These are phyloP conservation scores for Tetrahymena thermophila DNA, from an alignment of 73 alveolate species.

Conservation along the genomic window DNA sequence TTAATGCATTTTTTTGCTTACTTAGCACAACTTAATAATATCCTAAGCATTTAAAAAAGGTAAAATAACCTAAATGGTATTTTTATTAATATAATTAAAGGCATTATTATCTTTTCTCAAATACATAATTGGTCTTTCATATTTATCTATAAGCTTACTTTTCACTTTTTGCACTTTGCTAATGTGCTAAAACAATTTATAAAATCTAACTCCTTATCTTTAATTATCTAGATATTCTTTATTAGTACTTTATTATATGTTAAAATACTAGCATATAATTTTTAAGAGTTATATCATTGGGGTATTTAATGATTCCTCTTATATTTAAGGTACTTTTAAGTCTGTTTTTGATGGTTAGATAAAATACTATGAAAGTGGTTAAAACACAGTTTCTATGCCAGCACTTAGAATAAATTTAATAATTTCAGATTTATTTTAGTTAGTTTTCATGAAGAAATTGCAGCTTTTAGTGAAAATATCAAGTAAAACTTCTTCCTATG, in stretches of 20 bases:
- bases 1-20: background rate
- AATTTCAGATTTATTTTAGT: background rate
- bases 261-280: background rate
- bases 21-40: background rate
- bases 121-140: background rate
- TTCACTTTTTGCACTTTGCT: background rate
- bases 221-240: background rate
- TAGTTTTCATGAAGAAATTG: background rate
- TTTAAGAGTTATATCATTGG: background rate
- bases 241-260: background rate
- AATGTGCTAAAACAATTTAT: background rate
- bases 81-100: background rate
- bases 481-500: background rate
- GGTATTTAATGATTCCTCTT: background rate
- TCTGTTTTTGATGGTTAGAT: background rate
- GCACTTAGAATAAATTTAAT: background rate
- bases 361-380: background rate
- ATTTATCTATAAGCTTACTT: background rate
- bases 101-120: background rate
- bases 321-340: background rate
- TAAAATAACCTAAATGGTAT: background rate
- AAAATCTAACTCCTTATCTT: background rate
- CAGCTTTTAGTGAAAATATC: background rate
- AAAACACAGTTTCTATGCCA: background rate
- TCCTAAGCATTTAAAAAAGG: background rate